Evolutionary conservation across 768 basidiomycete species (phyloP).

Genomic region (Gymnopilus dilepis): DNA sequence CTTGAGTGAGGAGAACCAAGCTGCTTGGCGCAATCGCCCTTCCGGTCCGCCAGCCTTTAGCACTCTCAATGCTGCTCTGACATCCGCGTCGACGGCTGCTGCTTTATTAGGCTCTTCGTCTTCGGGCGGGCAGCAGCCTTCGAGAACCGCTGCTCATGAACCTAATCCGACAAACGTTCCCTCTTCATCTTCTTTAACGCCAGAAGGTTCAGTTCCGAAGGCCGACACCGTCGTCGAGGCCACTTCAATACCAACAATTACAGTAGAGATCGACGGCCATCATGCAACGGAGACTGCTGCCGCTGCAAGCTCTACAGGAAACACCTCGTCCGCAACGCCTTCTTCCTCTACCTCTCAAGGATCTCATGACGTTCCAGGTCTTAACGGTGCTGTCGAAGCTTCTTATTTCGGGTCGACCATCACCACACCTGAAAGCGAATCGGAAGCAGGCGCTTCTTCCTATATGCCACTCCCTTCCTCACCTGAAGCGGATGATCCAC

Average conservation of each 20-base stretch:
- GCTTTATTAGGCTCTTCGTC: conserved; percentile 39
- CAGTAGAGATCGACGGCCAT: conserved; percentile 17
- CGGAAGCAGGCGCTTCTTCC: conserved; percentile 23
- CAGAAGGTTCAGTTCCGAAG: conserved; percentile 2
- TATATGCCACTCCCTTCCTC: conserved; percentile 53
- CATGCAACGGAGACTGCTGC: background rate
- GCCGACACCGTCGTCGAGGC: background rate
- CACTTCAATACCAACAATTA: conserved; percentile 31
- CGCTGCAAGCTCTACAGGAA: conserved; percentile 4
- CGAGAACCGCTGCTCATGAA: conserved; percentile 19
- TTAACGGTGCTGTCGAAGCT: conserved; percentile 1
- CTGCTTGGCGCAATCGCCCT: conserved; percentile 38
- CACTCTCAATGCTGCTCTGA: conserved; percentile 50
- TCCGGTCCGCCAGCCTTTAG: conserved; percentile 48
- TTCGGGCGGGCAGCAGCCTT: conserved; percentile 15
- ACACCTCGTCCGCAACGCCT: conserved; percentile 5
- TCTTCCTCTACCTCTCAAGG: conserved; percentile 1
- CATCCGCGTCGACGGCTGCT: conserved; percentile 51
- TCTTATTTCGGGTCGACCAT: conserved; percentile 14
- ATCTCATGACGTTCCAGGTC: conserved; percentile 4
- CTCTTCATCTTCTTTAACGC: conserved; percentile 1
- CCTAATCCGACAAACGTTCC: conserved; percentile 16
- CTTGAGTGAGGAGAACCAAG: conserved; percentile 33
- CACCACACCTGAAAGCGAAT: conserved; percentile 17
- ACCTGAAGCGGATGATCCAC: conserved; percentile 48